phyloP scores from a whole-genome alignment of 2,329 filamentous ascomycete genomes.

The Venturia nashicola region DNA sequence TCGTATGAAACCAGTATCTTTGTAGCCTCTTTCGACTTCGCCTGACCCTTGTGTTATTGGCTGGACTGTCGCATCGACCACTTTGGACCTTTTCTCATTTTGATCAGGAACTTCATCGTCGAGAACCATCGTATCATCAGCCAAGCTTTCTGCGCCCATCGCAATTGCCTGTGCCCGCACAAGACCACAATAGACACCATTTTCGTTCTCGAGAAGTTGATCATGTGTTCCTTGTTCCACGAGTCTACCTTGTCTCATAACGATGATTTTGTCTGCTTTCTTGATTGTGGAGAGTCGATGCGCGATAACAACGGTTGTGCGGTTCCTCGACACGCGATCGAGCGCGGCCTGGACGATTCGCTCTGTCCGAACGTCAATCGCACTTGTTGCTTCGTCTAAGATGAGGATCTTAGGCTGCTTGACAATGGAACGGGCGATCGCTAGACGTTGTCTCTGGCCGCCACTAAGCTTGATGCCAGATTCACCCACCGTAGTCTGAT shows the following conservation, averaged over 20 bases:
- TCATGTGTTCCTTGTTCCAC: constrained; percentile 68
- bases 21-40: constrained; percentile 15
- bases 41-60: not conserved
- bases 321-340: constrained; percentile 44
- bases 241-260: constrained; percentile 58
- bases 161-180: constrained; percentile 38
- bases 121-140: constrained; percentile 13
- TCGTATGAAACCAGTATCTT: constrained; percentile 18
- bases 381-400: constrained; percentile 66
- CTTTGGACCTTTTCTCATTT: constrained; percentile 12
- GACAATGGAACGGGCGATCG: constrained; percentile 61
- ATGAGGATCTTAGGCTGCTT: constrained; percentile 54
- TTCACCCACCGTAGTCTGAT: constrained; percentile 65
- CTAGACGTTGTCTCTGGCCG: constrained; percentile 75
- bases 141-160: constrained; percentile 15
- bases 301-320: constrained; percentile 69
- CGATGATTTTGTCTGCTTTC: constrained; percentile 67
- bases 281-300: constrained; percentile 65
- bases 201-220: constrained; percentile 47
- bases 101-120: constrained; percentile 7
- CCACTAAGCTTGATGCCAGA: constrained; percentile 66
- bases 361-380: constrained; percentile 45
- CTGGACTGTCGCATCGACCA: not conserved
- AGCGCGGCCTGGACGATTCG: constrained; percentile 45
- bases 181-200: constrained; percentile 54